phyloP scores from a whole-genome alignment of 2,329 filamentous ascomycete genomes.

The Blastomyces emzantsi region DNA sequence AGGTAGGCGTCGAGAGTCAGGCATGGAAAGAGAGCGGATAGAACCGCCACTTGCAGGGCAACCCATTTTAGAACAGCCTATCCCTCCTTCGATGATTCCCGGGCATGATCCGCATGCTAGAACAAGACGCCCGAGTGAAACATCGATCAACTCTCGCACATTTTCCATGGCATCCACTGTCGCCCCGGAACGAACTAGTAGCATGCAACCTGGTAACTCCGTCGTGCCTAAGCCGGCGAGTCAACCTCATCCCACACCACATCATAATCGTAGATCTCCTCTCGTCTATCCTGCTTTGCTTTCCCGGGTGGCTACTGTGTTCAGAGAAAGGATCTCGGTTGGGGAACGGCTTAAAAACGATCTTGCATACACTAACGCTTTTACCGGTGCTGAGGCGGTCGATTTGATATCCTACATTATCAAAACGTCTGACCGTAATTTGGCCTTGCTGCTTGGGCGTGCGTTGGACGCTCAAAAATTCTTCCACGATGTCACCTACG shows the following conservation, averaged over 20 bases:
- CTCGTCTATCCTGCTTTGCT: conserved; percentile 89
- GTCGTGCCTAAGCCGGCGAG: conserved; percentile 46
- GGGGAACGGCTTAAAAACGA: conserved; percentile 94
- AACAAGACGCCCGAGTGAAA: conserved; percentile 37
- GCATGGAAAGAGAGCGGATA: conserved; percentile 17
- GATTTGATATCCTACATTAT: conserved; percentile 96
- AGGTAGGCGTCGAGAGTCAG: conserved; percentile 55
- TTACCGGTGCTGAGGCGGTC: conserved; percentile 90
- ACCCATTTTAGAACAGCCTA: conserved; percentile 32
- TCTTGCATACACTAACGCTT: conserved; percentile 92
- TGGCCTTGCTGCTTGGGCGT: conserved; percentile 81
- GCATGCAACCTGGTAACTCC: conserved; percentile 47
- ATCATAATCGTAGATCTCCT: conserved; percentile 60
- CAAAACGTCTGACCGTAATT: conserved; percentile 88
- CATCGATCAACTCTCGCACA: conserved; percentile 47
- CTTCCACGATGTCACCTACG: conserved; percentile 98
- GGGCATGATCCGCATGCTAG: conserved; percentile 19
- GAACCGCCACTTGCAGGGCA: conserved; percentile 38
- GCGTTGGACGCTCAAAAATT: conserved; percentile 96
- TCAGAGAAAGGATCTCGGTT: conserved; percentile 76
- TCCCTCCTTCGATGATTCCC: not conserved
- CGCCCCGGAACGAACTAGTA: conserved; percentile 50
- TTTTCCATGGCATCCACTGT: conserved; percentile 83
- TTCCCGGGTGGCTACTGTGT: conserved; percentile 87
- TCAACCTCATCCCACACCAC: conserved; percentile 50